These are phyloP conservation scores for Coemansia sp. DNA, from an alignment of 192 early-diverging fungal species.

Conservation along the genomic window DNA sequence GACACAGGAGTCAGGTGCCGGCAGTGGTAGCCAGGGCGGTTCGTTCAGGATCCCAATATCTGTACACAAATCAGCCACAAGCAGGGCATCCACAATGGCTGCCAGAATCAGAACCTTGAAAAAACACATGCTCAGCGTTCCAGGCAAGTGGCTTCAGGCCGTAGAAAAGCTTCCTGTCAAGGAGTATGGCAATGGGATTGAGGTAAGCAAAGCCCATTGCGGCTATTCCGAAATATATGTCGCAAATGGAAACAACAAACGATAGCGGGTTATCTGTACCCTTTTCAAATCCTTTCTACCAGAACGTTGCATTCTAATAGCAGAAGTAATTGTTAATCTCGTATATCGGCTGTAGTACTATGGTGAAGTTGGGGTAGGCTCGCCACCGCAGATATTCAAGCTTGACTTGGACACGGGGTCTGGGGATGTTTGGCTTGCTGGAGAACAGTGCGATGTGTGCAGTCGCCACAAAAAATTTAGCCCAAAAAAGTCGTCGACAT, in stretches of 20 bases:
- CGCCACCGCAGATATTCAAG: conserved; percentile 68
- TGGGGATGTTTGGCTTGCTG: conserved; percentile 69
- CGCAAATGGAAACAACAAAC: background rate
- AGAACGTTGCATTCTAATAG: background rate
- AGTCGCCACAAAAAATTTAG: conserved; percentile 53
- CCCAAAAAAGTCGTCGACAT: conserved; percentile 57
- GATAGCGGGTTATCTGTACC: background rate
- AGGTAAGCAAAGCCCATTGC: conserved; percentile 25
- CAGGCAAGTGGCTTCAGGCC: conserved; percentile 49
- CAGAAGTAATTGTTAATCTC: background rate
- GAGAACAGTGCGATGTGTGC: conserved; percentile 53
- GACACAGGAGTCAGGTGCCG: conserved; percentile 3
- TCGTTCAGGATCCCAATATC: conserved; percentile 44
- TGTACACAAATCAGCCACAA: conserved; percentile 32
- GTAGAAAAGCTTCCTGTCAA: conserved; percentile 47
- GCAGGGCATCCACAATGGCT: conserved; percentile 44
- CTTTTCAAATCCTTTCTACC: background rate
- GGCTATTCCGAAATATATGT: background rate
- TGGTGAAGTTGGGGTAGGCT: conserved; percentile 63
- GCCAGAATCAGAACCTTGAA: conserved; percentile 33
- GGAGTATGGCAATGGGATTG: conserved; percentile 53
- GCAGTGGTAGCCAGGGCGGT: background rate
- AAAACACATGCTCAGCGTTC: conserved; percentile 47
- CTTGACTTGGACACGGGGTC: conserved; percentile 75
- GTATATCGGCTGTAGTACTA: conserved; percentile 58